Evolutionary conservation across 2,329 filamentous ascomycete species (phyloP), one percentile per base, ranked within the genome.

Genomic region (Orbilia brochopaga): DNA sequence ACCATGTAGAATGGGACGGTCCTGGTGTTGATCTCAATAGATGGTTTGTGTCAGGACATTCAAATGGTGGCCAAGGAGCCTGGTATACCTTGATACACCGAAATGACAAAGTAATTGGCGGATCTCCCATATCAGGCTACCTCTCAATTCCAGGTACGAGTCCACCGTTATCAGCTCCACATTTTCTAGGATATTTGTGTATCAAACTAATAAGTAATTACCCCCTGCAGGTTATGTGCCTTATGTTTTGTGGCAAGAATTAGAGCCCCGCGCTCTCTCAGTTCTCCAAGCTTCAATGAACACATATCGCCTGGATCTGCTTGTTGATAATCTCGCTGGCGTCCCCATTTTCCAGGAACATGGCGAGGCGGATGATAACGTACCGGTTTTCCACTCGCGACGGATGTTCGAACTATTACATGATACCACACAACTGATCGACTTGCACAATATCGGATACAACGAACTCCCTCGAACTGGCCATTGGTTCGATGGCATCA

Each of bases 21-120:
- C 80, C 81, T 1, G 79, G 78, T 11, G 79, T 83, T 11, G 79
- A 83, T 58, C 75, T 77, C 6, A 74, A 82, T 32, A 80, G 80
- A 56, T 84, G 84, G 83, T 80, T 87, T 32, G 80, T 85, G 4
- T 80, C 78, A 32, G 85, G 85, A 0, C 85, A 87, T 77, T 87
- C 85, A 1, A 87, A 87, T 74, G 85, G 85, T 53, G 85, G 83
- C 1, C 85, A 87, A 78, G 85, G 85, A 7, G 81, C 82, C 2
- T 87, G 85, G 85, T 85, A 83, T 77, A 78, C 81, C 17, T 76
- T 85, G 23, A 83, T 84, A 0, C 85, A 87, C 15, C 62, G 69
- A 23, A 85, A 84, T 15, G 84, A 86, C 75, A 84, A 83, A 52
- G 78, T 86, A 37, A 79, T 86, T 40, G 85, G 83, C 19, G 84